Base-by-base conservation (phyloP, 495 filamentous ascomycete species). In the Hypoxylon lenormandii region DNA sequence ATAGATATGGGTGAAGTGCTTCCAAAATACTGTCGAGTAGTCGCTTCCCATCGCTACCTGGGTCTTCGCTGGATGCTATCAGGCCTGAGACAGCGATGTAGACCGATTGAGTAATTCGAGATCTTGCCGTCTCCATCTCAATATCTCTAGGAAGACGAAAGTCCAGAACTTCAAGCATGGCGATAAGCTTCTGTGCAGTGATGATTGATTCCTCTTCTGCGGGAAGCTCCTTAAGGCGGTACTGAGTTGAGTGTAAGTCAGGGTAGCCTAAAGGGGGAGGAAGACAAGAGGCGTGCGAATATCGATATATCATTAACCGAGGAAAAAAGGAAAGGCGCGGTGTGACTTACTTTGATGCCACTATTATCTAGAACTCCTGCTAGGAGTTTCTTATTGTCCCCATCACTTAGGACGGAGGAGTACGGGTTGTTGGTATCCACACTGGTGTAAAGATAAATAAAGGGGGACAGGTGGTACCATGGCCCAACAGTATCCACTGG, bases 381-480 rank as follows among this genome's bases (percentile, higher is more conserved):
- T 3, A 60, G 47, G n/a, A 37, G 60, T 42, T 15, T 43, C 6
- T 46, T 36, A 11, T 22, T 7, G 3, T 15, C n/a, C 10, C 12
- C 21, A 19, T 36, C 18, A 0, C 12, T 12, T 1, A 68, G 36
- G n/a, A 58, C 11, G 0, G 30, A 45, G 11, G 47, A 43, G 28
- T 51, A 68, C 15, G 52, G 57, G 22, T 78, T 75, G 46, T 53
- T 54, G 23, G 53, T 66, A 52, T 75, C 71, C 6, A 66, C 45
- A 7, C 54, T 40, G n/a, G 66, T 75, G 64, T 81, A 80, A 4
- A 76, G 50, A 13, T 55, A 50, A 37, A 80, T 61, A 64, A 80
- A 80, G 6, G 80, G 77, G 37, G 71, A 71, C 22, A 82, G 69
- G 64, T 78, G 70, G 71, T 81, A 82, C 49, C 76, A 78, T 22